phyloP scores from a whole-genome alignment of 441 rosid genomes.

The Syzygium syzygioides region DNA sequence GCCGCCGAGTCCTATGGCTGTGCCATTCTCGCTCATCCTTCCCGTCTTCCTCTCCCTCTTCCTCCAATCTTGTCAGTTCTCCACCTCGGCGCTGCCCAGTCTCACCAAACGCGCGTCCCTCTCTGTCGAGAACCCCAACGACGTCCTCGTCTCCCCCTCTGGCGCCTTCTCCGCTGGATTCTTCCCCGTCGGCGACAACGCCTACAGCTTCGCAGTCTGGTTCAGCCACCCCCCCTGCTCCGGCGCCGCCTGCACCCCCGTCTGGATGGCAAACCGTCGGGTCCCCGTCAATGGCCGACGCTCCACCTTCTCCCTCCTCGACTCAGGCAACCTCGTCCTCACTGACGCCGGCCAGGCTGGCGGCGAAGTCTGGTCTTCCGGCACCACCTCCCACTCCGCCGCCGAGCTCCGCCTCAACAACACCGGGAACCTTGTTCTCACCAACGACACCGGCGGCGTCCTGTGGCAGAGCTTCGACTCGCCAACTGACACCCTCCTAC shows the following conservation, averaged over 20 bases:
- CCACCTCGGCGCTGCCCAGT: not conserved
- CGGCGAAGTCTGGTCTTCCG: not conserved
- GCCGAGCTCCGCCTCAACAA: not conserved
- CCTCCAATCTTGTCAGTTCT: not conserved
- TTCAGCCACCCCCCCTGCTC: not conserved
- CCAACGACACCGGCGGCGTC: not conserved
- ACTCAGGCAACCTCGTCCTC: conserved; percentile 7
- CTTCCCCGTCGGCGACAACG: not conserved
- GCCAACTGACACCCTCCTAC: conserved; percentile 13
- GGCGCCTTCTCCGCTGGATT: conserved; percentile 4
- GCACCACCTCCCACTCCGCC: not conserved
- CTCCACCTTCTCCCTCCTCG: not conserved
- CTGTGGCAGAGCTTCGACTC: conserved; percentile 15
- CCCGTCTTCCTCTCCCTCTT: not conserved
- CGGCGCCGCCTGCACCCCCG: not conserved
- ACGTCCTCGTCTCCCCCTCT: not conserved
- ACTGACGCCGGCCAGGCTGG: conserved; percentile 2
- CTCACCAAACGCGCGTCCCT: not conserved
- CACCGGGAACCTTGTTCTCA: conserved; percentile 6
- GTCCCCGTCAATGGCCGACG: conserved; percentile 4
- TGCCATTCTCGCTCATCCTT: not conserved
- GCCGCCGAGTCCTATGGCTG: not conserved
- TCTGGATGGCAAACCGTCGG: conserved; percentile 17
- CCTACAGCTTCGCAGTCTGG: conserved; percentile 7
- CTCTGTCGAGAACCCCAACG: not conserved